Evolutionary conservation across 2,329 filamentous ascomycete genomes (phyloP), one percentile per base, ranked within the genome.

Genomic region (Ciborinia camelliae): DNA sequence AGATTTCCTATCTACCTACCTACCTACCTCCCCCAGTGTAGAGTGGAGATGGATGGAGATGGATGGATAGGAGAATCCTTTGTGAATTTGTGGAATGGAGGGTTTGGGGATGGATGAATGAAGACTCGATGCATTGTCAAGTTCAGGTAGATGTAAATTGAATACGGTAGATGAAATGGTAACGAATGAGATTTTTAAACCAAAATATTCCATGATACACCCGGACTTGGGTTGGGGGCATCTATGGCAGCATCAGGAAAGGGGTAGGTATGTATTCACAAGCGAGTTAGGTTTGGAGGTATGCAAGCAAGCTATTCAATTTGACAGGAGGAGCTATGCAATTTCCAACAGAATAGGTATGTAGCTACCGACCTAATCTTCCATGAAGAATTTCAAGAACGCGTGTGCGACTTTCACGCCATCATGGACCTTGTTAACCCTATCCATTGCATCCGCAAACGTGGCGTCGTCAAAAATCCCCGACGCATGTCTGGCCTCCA

Each of bases 331-430:
- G n/a, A n/a, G n/a, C n/a, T 41, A 41, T 41, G 9, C 23, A n/a
- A 35, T 35, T 26, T 23, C 2, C 2, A 37, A 18, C 4, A 45
- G 8, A 51, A 45, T 62, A 54, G n/a, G n/a, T n/a, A n/a, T n/a
- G n/a, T n/a, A n/a, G n/a, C n/a, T n/a, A n/a, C 60, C 37, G 45
- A 52, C 54, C 63, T 58, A 67, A 61, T 71, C 82, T 69, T 91
- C 87, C 55, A 86, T 78, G 71, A 96, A 76, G 71, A 98, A 97
- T 52, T 82, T 84, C 73, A 97, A 75, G 75, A 97, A 96, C 0
- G 86, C 88, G 68, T 83, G 81, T 0, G 86, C 89, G 62, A 97
- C 86, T 3, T 81, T 78, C n/a, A 95, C 80, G 1, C 94, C 93
- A 75, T 97, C 92, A 68, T 97, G 92, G 63, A 84, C 80, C 41